Evolutionary conservation across 2,329 filamentous ascomycete species (phyloP).

Genomic region (Ophiostoma sp.): DNA sequence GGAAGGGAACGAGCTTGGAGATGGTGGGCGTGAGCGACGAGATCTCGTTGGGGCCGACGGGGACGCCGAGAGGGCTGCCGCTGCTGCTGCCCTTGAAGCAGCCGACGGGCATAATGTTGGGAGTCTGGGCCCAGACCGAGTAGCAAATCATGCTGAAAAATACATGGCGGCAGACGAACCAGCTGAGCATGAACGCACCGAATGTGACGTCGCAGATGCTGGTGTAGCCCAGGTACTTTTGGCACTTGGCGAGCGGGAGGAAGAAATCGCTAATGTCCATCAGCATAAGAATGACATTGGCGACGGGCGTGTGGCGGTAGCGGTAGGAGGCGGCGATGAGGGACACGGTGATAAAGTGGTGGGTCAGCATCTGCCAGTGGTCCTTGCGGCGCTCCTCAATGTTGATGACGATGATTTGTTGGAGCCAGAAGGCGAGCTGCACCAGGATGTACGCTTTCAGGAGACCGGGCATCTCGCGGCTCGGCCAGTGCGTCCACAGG

Average conservation of each 20-base stretch:
- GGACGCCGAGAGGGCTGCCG: constrained; percentile 39
- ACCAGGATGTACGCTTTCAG: constrained; percentile 89
- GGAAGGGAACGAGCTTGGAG: constrained; percentile 7
- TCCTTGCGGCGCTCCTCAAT: constrained; percentile 95
- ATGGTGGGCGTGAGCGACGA: constrained; percentile 23
- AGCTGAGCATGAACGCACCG: constrained; percentile 79
- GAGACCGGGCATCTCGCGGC: constrained; percentile 68
- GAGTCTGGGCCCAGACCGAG: constrained; percentile 71
- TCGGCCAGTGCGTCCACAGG: constrained; percentile 84
- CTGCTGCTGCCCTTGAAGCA: constrained; percentile 66
- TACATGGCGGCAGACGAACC: constrained; percentile 81
- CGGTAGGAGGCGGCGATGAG: constrained; percentile 81
- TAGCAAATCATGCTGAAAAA: constrained; percentile 78
- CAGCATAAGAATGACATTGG: constrained; percentile 82
- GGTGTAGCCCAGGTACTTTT: constrained; percentile 83
- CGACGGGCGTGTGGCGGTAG: constrained; percentile 84
- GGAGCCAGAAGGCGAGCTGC: constrained; percentile 90
- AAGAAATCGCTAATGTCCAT: constrained; percentile 94
- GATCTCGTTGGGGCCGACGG: constrained; percentile 18
- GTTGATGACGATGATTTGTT: constrained; percentile 91
- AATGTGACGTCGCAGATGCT: constrained; percentile 80
- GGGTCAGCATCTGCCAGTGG: constrained; percentile 91
- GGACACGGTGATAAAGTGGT: constrained; percentile 85
- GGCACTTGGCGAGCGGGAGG: constrained; percentile 82
- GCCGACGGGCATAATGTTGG: constrained; percentile 61